These are phyloP conservation scores for Senecio squalidus DNA, from an alignment of 140 eudicot genomes.

Conservation along the genomic window DNA sequence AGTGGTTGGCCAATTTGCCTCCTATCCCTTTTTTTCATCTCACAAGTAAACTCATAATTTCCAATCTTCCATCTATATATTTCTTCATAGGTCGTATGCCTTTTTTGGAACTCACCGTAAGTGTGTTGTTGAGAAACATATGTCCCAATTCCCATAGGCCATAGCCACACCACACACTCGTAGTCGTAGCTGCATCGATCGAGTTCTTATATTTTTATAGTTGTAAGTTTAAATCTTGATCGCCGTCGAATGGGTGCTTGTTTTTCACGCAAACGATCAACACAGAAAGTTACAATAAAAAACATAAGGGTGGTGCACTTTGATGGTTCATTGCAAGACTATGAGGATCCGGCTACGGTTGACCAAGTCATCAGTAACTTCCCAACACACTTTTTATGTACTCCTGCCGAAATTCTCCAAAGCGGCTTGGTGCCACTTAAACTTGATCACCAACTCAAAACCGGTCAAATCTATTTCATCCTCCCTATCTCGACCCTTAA, in stretches of 20 bases:
- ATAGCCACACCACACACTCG: too few relatives aligned
- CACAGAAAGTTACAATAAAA: background rate
- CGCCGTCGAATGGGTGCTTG: constrained; percentile 30
- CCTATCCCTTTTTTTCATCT: constrained; percentile 3
- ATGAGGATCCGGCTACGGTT: constrained; percentile 40
- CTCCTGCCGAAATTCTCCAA: constrained; percentile 38
- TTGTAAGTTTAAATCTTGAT: too few relatives aligned
- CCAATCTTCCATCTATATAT: background rate
- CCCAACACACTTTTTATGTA: constrained; percentile 45
- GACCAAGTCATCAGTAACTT: constrained; percentile 36
- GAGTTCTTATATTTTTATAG: too few relatives aligned
- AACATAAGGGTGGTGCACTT: constrained; percentile 45
- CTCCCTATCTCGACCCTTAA: constrained; percentile 41
- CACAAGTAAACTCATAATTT: constrained; percentile 7
- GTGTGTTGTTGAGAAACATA: too few relatives aligned
- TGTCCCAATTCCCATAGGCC: too few relatives aligned
- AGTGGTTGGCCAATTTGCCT: constrained; percentile 12
- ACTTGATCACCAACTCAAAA: constrained; percentile 23
- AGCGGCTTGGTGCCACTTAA: constrained; percentile 35
- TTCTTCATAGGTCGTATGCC: background rate
- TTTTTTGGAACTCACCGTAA: background rate
- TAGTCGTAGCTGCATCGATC: too few relatives aligned
- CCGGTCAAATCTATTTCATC: constrained; percentile 50
- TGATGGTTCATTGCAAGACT: constrained; percentile 44
- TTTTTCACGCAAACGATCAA: constrained; percentile 10